Base-by-base conservation (phyloP, 345 rosid species). In the Lepidium didymum region DNA sequence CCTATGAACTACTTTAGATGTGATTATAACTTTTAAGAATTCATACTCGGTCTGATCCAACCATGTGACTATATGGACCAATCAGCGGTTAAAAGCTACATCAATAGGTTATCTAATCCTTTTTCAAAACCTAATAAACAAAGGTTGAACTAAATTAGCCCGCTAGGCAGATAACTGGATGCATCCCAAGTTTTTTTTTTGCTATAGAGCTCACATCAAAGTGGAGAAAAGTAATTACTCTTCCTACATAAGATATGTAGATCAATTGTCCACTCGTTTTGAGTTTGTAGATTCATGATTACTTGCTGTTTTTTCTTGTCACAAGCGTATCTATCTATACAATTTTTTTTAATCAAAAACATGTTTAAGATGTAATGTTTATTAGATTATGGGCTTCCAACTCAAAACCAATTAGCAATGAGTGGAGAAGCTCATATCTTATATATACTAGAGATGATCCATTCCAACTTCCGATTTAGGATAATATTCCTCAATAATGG, bases 361-460 rank as follows among this genome's bases (percentile, higher is more conserved):
- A 55, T 55, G 43, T 19, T 42, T 66, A 33, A 67, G 42, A 43
- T 43, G 14, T 67, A 56, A 66, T 27, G 42, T 40, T 41, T n/a
- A n/a, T n/a, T n/a, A n/a, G n/a, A n/a, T n/a, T n/a, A n/a, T n/a
- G n/a, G n/a, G n/a, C n/a, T n/a, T n/a, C n/a, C n/a, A n/a, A n/a
- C n/a, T n/a, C n/a, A n/a, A n/a, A n/a, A n/a, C n/a, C n/a, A n/a
- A n/a, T n/a, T n/a, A n/a, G n/a, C n/a, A n/a, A n/a, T n/a, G n/a
- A n/a, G n/a, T n/a, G n/a, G n/a, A n/a, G n/a, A n/a, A n/a, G n/a
- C n/a, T n/a, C n/a, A n/a, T n/a, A n/a, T n/a, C n/a, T n/a, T n/a
- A n/a, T n/a, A n/a, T n/a, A n/a, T n/a, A n/a, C n/a, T n/a, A n/a
- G n/a, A n/a, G n/a, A n/a, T n/a, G n/a, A n/a, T n/a, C n/a, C n/a